A percentile compares a stretch with the other conserved stretches of the same genome.
phyloP scores from a whole-genome alignment of 2,329 filamentous ascomycete genomes.

The Monosporascus sp. region DNA sequence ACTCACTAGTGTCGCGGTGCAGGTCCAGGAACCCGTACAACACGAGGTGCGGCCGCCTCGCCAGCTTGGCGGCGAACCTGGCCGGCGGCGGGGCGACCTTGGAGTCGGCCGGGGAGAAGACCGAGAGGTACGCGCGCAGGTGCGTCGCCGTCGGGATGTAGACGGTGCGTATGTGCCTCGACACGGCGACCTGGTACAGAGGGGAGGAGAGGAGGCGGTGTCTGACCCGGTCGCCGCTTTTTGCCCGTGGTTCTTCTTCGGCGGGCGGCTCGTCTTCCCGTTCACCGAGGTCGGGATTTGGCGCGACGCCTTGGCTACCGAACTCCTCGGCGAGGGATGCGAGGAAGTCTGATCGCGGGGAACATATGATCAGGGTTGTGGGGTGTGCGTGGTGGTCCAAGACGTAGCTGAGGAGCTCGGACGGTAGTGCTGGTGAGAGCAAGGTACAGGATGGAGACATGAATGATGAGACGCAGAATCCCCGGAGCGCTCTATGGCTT shows the following conservation, averaged over 20 bases:
- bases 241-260: slow-evolving; percentile 9
- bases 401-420: slow-evolving; percentile 61
- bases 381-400: slow-evolving; percentile 50
- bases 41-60: slow-evolving; percentile 42
- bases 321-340: slow-evolving; percentile 49
- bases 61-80: slow-evolving; percentile 3
- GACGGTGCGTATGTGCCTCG: slow-evolving; percentile 61
- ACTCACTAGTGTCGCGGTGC: slow-evolving; percentile 65
- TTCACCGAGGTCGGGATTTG: not conserved
- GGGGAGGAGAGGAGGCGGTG: slow-evolving; percentile 55
- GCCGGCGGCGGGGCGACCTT: slow-evolving; percentile 32
- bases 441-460: slow-evolving; percentile 26
- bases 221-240: slow-evolving; percentile 8
- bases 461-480: slow-evolving; percentile 22
- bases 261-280: slow-evolving; percentile 1
- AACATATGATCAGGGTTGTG: slow-evolving; percentile 68
- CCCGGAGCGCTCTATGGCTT: slow-evolving; percentile 5
- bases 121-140: slow-evolving; percentile 69
- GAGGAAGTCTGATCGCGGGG: slow-evolving; percentile 59
- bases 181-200: slow-evolving; percentile 63
- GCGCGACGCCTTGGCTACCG: slow-evolving; percentile 1
- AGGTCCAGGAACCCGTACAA: slow-evolving; percentile 61
- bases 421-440: slow-evolving; percentile 48
- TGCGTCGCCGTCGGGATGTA: slow-evolving; percentile 74
- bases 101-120: slow-evolving; percentile 38